phyloP scores from a whole-genome alignment of 169 alveolate species.

The Cryptosporidium felis region DNA sequence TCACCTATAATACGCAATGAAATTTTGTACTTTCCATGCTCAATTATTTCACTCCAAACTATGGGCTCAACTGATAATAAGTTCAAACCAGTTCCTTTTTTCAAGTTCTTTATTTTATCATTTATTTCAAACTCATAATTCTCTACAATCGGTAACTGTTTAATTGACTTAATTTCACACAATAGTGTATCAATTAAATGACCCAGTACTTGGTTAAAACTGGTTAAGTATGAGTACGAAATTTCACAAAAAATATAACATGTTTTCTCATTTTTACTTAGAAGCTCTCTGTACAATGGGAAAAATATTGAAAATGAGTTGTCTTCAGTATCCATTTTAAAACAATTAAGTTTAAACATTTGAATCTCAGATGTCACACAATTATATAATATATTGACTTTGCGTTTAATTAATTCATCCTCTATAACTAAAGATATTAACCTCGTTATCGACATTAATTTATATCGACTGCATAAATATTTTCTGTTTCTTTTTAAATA shows the following conservation, averaged over 20 bases:
- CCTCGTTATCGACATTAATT: neutral
- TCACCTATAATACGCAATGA: neutral
- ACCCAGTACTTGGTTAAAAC: constrained; percentile 30
- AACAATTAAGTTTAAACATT: neutral
- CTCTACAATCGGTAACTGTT: constrained; percentile 27
- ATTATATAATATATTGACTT: neutral
- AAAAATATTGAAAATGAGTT: neutral
- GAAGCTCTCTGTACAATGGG: neutral
- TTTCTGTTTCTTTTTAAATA: constrained; percentile 57
- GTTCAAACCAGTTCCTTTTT: neutral
- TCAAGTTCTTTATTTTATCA: constrained; percentile 6
- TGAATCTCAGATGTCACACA: neutral
- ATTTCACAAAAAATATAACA: neutral
- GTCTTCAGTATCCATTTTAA: neutral
- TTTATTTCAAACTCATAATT: constrained; percentile 3
- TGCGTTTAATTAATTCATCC: neutral
- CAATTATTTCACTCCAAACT: constrained; percentile 21
- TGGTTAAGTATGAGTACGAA: constrained; percentile 10
- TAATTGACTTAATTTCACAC: constrained; percentile 26
- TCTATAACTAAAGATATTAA: neutral
- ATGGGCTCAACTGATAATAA: neutral
- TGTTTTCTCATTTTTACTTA: neutral
- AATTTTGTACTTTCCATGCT: constrained; percentile 19
- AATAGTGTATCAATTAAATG: neutral
- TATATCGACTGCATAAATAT: neutral